A percentile compares a stretch with the other conserved stretches of the same genome.
phyloP scores from a whole-genome alignment of 1,284 basidiomycete species.

The Moesziomyces sp. region DNA sequence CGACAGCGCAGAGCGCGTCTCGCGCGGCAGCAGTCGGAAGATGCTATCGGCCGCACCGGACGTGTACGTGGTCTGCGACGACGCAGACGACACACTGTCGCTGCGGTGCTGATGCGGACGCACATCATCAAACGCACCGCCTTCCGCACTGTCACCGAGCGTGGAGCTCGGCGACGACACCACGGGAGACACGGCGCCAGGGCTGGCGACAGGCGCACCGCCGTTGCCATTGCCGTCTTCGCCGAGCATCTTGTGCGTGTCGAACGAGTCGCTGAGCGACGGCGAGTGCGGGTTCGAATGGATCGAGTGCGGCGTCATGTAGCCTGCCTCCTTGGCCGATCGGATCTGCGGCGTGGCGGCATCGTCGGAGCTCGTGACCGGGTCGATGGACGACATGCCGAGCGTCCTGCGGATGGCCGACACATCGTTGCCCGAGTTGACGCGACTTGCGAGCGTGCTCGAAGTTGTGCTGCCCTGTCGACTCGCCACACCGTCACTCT shows the following conservation, averaged over 20 bases:
- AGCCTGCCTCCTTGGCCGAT: slow-evolving; percentile 60
- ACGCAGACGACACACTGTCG: slow-evolving; percentile 71
- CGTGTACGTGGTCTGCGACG: slow-evolving; percentile 78
- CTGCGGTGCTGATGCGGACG: slow-evolving; percentile 52
- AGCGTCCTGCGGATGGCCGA: slow-evolving; percentile 35
- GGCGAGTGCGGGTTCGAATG: slow-evolving; percentile 50
- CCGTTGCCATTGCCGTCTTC: slow-evolving; percentile 13
- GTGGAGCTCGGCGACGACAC: slow-evolving; percentile 45
- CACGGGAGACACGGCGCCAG: slow-evolving; percentile 32
- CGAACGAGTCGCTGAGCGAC: slow-evolving; percentile 30
- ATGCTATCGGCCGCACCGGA: slow-evolving; percentile 92
- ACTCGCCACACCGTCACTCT: slow-evolving; percentile 19
- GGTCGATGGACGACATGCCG: slow-evolving; percentile 30
- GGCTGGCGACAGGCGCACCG: slow-evolving; percentile 12
- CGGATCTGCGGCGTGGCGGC: slow-evolving; percentile 44
- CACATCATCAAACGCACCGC: slow-evolving; percentile 31
- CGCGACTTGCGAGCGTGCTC: slow-evolving; percentile 42
- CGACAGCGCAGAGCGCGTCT: slow-evolving; percentile 79
- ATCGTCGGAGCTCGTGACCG: slow-evolving; percentile 24
- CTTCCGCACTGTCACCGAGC: slow-evolving; percentile 28
- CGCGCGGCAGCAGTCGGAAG: slow-evolving; percentile 94
- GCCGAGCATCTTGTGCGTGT: slow-evolving; percentile 19
- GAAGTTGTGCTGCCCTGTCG: slow-evolving; percentile 31
- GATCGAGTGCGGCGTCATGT: slow-evolving; percentile 56
- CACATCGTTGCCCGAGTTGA: slow-evolving; percentile 40